Percentiles rank a stretch among this genome's conserved stretches.
These are phyloP conservation scores for Ophiostoma sp. DNA, from an alignment of 2,329 filamentous ascomycete species.

Conservation along the genomic window DNA sequence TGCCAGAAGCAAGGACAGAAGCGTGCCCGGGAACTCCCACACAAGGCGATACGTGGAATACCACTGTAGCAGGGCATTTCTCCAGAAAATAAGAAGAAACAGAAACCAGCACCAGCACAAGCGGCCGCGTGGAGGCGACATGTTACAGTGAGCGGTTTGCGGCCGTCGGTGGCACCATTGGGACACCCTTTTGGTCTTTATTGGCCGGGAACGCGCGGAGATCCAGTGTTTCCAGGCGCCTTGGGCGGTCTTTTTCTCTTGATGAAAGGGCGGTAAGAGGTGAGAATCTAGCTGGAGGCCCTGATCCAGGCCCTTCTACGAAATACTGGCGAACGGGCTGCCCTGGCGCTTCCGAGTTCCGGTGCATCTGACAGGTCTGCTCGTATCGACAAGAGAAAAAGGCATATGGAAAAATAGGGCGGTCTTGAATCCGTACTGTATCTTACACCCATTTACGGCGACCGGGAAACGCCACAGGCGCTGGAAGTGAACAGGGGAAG, in stretches of 20 bases:
- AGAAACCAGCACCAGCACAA: not conserved
- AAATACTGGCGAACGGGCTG: not conserved
- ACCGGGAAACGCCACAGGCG: not conserved
- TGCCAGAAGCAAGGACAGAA: not conserved
- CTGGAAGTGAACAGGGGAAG: not conserved
- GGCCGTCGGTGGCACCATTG: not conserved
- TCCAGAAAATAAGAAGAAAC: not conserved
- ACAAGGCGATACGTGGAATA: not conserved
- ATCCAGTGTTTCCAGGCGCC: not conserved
- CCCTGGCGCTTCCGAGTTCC: not conserved
- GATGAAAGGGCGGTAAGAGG: not conserved
- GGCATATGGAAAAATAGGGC: not conserved
- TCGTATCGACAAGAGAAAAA: not conserved
- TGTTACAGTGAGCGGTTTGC: not conserved
- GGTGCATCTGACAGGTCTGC: not conserved
- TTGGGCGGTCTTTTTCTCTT: not conserved
- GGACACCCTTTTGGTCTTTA: not conserved
- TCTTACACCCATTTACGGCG: slow-evolving; percentile 4
- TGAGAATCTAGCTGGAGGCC: not conserved
- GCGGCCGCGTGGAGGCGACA: not conserved
- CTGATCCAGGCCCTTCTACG: not conserved
- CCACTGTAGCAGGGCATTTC: not conserved
- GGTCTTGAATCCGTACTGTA: slow-evolving; percentile 1
- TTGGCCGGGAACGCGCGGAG: not conserved
- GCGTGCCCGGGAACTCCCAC: slow-evolving; percentile 8